These are phyloP conservation scores for Platanthera guangdongensis DNA, from an alignment of 106 monocot genomes.

Conservation along the genomic window DNA sequence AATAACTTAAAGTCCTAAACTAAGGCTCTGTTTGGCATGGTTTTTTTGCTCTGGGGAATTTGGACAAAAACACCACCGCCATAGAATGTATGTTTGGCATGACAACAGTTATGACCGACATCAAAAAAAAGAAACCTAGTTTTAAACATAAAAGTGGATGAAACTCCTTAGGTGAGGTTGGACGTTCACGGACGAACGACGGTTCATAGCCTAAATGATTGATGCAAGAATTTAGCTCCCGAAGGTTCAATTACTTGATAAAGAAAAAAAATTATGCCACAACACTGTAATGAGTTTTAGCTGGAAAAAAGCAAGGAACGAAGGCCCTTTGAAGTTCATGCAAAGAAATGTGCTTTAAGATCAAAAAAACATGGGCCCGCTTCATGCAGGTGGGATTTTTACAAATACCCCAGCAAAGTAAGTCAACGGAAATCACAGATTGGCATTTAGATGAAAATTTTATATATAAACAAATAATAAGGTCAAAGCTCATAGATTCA, in stretches of 20 bases:
- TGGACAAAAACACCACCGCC: neutral
- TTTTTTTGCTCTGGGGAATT: neutral
- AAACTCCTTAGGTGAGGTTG: no score
- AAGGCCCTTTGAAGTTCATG: no score
- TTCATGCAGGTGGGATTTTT: neutral
- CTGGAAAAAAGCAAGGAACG: neutral
- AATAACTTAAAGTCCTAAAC: neutral
- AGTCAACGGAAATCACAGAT: neutral
- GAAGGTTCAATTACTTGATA: neutral
- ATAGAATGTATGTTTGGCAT: neutral
- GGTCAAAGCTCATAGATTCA: neutral
- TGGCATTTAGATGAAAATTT: neutral
- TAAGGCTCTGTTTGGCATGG: neutral
- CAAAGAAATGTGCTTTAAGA: no score
- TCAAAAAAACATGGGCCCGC: no score
- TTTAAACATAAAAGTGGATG: no score
- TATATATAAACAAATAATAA: neutral
- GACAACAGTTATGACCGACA: no score
- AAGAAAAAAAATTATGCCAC: neutral
- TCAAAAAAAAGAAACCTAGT: no score
- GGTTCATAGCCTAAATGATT: no score
- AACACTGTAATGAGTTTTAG: neutral
- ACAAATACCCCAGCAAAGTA: neutral
- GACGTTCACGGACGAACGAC: no score
- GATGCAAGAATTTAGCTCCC: no score